These are phyloP conservation scores for Trichoderma asperellum DNA, from an alignment of 2,329 filamentous ascomycete genomes.

Conservation along the genomic window DNA sequence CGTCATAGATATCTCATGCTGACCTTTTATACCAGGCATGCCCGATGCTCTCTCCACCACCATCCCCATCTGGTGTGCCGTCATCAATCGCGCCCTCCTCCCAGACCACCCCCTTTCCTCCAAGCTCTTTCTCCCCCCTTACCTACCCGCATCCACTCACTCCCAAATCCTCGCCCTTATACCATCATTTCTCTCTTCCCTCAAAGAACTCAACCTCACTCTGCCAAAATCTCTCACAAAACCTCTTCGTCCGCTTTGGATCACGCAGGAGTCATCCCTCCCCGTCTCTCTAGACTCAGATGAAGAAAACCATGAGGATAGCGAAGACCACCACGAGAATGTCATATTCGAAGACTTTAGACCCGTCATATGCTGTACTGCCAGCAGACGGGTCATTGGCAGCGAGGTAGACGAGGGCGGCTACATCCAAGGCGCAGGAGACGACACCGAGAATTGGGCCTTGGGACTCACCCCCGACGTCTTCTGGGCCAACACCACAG, in stretches of 20 bases:
- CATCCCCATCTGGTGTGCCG: slow-evolving; percentile 88
- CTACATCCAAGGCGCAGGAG: slow-evolving; percentile 93
- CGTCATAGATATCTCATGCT: slow-evolving; percentile 26
- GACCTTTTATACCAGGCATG: slow-evolving; percentile 61
- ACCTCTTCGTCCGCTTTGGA: slow-evolving; percentile 78
- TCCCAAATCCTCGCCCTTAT: slow-evolving; percentile 72
- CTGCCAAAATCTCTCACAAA: slow-evolving; percentile 64
- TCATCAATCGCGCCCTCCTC: slow-evolving; percentile 81
- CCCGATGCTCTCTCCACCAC: slow-evolving; percentile 95
- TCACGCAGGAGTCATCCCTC: slow-evolving; percentile 68
- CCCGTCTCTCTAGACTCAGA: slow-evolving; percentile 33
- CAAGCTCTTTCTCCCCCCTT: slow-evolving; percentile 70
- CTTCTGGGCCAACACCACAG: slow-evolving; percentile 74
- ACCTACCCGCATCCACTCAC: slow-evolving; percentile 72
- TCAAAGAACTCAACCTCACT: slow-evolving; percentile 59
- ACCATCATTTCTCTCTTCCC: slow-evolving; percentile 56
- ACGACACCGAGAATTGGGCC: slow-evolving; percentile 95
- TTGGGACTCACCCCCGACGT: slow-evolving; percentile 73
- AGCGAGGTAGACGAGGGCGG: slow-evolving; percentile 64
- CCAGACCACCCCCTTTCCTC: slow-evolving; percentile 55
- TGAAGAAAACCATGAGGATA: slow-evolving; percentile 24
- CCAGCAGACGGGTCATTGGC: slow-evolving; percentile 71
- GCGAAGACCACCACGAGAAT: not conserved
- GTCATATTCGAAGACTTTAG: slow-evolving; percentile 62
- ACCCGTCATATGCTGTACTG: slow-evolving; percentile 82